Base-by-base conservation (phyloP, 805 yeast genomes). In the Nakazawaea anatomiae region DNA sequence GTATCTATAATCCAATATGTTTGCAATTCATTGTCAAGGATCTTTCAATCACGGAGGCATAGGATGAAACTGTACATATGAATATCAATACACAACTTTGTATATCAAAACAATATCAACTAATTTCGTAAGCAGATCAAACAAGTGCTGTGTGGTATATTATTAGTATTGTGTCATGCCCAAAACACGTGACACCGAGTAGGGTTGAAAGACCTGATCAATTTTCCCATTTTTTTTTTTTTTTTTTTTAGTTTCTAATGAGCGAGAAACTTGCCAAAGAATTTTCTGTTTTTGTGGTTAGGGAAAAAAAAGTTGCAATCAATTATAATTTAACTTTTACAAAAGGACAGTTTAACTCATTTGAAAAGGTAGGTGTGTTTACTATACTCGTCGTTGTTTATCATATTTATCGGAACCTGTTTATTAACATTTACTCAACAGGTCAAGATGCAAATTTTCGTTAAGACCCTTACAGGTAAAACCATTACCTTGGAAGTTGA, bases 391-490 rank as follows among this genome's bases (percentile, higher is more conserved):
- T 18, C 25, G 25, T 18, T 18, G 25, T 18, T 18, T 18, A 18
- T 18, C 25, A 18, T 18, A 18, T 18, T 18, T 3, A 18, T 18
- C 25, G 25, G 25, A 18, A 18, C 25, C 25, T 35, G 8, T 32
- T n/a, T 39, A 45, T 45, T 39, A 45, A 36, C 50, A 45, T 38
- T 11, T 32, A 8, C 35, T 7, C 41, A 29, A 30, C 27, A 62
- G 63, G 57, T 60, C 57, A 73, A 65, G 60, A 87, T 87, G 96
- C 95, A 88, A 82, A 91, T 92, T 82, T 94, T 94, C 80, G 98
- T 94, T 79, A 94, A 92, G 82, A 92, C 99, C 80, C 85, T 94
- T 74, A 91, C 98, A 67, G 98, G 98, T 81, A 92, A 92, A 89
- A 86, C 98, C 72, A 92, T 94, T 80, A 74, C 85, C 58, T 74